Percentiles rank a stretch among this genome's conserved stretches.
Evolutionary conservation across 345 rosid genomes (phyloP).

Genomic region (Gynandropsis gynandra): DNA sequence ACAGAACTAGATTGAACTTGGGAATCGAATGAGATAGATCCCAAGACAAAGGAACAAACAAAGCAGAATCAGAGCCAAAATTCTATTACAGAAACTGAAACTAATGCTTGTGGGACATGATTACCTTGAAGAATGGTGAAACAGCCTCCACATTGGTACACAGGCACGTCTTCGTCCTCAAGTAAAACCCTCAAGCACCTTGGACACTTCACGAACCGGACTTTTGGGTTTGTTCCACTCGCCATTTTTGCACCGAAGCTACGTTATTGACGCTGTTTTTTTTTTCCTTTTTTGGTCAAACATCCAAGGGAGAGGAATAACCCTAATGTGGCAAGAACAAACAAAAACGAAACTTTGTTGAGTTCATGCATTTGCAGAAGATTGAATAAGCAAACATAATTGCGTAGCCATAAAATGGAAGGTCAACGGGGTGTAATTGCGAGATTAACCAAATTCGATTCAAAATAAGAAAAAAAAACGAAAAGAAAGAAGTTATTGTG

Average conservation of each 20-base stretch:
- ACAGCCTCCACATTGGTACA: slow-evolving; percentile 71
- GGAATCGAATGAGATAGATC: background rate
- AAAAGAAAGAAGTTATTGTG: background rate
- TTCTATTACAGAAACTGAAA: background rate
- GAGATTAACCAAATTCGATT: background rate
- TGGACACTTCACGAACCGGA: slow-evolving; percentile 71
- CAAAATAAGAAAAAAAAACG: background rate
- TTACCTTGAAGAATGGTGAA: slow-evolving; percentile 56
- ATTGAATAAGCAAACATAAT: background rate
- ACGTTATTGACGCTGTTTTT: background rate
- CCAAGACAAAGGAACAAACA: slow-evolving; percentile 6
- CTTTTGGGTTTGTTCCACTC: slow-evolving; percentile 23
- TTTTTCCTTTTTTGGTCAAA: slow-evolving; percentile 6
- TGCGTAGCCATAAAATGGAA: slow-evolving; percentile 14
- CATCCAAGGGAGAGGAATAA: slow-evolving; percentile 1
- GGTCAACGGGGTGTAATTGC: slow-evolving; percentile 22
- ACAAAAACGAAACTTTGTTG: slow-evolving; percentile 19
- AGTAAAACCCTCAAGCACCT: slow-evolving; percentile 49
- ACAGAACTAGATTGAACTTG: slow-evolving; percentile 6
- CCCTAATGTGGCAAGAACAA: background rate
- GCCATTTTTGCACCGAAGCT: slow-evolving; percentile 30
- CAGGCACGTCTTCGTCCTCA: slow-evolving; percentile 46
- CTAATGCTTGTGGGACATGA: background rate
- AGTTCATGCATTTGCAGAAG: slow-evolving; percentile 3
- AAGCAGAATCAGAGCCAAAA: slow-evolving; percentile 3